Conservation (phyloP, 1,284 basidiomycete genomes). For the Volvariella volvacea region DNA sequence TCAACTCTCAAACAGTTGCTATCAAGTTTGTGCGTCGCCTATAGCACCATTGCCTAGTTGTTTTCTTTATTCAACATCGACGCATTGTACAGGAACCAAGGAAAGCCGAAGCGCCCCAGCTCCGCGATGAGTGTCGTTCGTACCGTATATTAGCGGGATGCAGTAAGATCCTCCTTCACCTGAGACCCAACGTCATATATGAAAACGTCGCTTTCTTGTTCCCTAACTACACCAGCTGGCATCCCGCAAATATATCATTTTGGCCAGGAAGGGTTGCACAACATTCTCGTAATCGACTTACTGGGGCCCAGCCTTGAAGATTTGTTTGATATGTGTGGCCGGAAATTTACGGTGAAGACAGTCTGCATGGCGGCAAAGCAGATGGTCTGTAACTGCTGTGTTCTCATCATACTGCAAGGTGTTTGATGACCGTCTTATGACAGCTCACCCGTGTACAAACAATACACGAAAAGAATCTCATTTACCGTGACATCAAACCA, state of each 20-base stretch:
- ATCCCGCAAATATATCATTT: conserved; percentile 98
- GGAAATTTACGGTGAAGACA: conserved; percentile 93
- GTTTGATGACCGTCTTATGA: conserved; percentile 6
- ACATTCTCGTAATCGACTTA: conserved; percentile 94
- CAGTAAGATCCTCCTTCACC: conserved; percentile 49
- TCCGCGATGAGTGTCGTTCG: conserved; percentile 94
- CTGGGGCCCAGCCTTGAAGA: conserved; percentile 92
- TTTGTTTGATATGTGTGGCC: conserved; percentile 93
- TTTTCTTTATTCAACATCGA: conserved; percentile 9
- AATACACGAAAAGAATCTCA: conserved; percentile 95
- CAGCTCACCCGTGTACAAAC: conserved; percentile 88
- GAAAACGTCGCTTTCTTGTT: not conserved
- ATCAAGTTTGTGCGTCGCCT: conserved; percentile 88
- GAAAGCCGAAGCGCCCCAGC: conserved; percentile 94
- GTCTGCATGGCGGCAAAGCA: conserved; percentile 96
- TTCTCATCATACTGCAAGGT: conserved; percentile 1
- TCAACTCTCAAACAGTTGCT: conserved; percentile 93
- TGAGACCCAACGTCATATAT: conserved; percentile 8
- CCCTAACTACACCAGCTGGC: conserved; percentile 46
- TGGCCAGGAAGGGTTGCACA: conserved; percentile 95
- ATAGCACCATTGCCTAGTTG: conserved; percentile 6
- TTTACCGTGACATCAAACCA: conserved; percentile 97
- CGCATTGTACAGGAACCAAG: conserved; percentile 69
- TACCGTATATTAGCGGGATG: conserved; percentile 94
- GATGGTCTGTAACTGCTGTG: conserved; percentile 59